Evolutionary conservation across 1,139 yeast genomes (phyloP), one percentile per base, ranked within the genome.

Genomic region (Wickerhamomyces sp.): DNA sequence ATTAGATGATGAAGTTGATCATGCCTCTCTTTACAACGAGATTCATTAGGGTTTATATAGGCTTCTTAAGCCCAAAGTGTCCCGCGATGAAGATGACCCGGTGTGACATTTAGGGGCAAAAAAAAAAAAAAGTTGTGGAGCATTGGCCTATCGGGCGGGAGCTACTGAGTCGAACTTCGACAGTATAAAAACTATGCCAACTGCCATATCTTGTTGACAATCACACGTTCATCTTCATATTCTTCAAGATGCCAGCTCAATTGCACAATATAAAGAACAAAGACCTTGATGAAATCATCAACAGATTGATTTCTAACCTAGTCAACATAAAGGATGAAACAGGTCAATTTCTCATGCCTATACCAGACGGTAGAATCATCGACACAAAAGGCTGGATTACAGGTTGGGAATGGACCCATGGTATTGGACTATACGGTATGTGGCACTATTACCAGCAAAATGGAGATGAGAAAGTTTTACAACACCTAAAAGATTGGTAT

Each of bases 351-450:
- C 16, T 37, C 12, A 37, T 37, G 40, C 28, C 20, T 6, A 38
- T 38, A 12, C 41, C 41, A 31, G 41, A 32, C 27, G 41, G 41
- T 6, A 24, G 41, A 23, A 32, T 38, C 21, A 38, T 38, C 11
- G 41, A 38, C 17, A 38, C 41, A 5, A 38, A 38, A 28, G 41
- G 41, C 10, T 38, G 41, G 41, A 35, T 38, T 27, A 38, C 41
- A n/a, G 41, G 41, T 8, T 38, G 41, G 41, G 41, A 38, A 32
- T 38, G 41, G 41, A 38, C 41, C 13, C 41, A 38, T 25, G 41
- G 41, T 14, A 38, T 38, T 25, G 41, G 41, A 16, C 24, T 38
- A 3, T 38, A 38, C 16, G 41, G 41, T 7, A 38, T 38, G 41
- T 38, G 41, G 41, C 41, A 38, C 14, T 35, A 38, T 16, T 38